Percentiles rank a stretch among this genome's conserved stretches.
phyloP scores from a whole-genome alignment of 1,284 basidiomycete species.

The Ceratorhiza oryzae-sativae region DNA sequence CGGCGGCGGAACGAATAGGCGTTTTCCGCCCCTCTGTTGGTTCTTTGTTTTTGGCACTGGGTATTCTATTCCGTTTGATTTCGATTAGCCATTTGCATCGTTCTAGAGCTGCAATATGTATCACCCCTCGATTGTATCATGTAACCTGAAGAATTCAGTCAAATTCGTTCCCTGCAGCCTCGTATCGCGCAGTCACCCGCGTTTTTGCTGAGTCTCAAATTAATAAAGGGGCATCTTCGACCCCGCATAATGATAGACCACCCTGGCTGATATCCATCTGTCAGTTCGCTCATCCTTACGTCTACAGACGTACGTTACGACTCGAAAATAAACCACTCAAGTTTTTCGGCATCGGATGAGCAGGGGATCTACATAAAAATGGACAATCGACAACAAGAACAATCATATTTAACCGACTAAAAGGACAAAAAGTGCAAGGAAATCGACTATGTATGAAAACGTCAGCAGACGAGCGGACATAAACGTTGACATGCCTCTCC shows the following conservation, averaged over 20 bases:
- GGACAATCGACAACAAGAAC: too few species aligned
- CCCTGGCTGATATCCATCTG: slow-evolving; percentile 7
- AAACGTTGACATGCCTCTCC: slow-evolving; percentile 30
- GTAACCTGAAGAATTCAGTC: slow-evolving; percentile 2
- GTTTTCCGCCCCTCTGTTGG: slow-evolving; percentile 9
- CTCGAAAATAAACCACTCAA: not conserved
- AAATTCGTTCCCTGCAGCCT: not conserved
- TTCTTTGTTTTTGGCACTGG: not conserved
- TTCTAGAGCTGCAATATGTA: not conserved
- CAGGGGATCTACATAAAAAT: slow-evolving; percentile 17
- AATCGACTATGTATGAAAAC: not conserved
- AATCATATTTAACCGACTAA: too few species aligned
- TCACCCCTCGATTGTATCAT: not conserved
- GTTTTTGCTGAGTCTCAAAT: not conserved
- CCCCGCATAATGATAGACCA: not conserved
- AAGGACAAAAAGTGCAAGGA: too few species aligned
- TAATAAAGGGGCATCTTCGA: not conserved
- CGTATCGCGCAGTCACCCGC: not conserved
- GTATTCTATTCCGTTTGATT: slow-evolving; percentile 2
- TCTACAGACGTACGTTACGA: slow-evolving; percentile 15
- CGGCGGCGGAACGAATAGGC: not conserved
- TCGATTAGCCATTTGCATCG: not conserved
- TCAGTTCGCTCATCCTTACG: slow-evolving; percentile 12
- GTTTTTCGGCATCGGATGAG: slow-evolving; percentile 4
- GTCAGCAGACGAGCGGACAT: slow-evolving; percentile 20